Base-by-base conservation (phyloP, 306 rosid species). In the Alnus rubra region DNA sequence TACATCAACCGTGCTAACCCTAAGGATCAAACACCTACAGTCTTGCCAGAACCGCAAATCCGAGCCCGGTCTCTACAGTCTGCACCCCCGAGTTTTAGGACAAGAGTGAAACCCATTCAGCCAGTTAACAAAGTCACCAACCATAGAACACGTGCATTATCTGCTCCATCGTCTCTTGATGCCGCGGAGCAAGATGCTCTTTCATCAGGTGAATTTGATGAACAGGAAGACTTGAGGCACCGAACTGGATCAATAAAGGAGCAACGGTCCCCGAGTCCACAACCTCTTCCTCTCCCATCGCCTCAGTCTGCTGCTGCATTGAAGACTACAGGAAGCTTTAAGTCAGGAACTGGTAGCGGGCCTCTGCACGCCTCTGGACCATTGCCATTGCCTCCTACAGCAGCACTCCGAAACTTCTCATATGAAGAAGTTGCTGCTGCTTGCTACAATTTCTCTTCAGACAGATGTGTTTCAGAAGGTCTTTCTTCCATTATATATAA, bases 61-160 rank as follows among this genome's bases (percentile, higher is more conserved):
- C 88, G 33, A 71, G 82, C 92, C 8, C 94, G 96, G 8, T 53
- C 97, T 13, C 88, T 96, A 79, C 97, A 90, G 87, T 91, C 99
- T 69, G 98, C 99, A 51, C 99, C 99, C 69, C 96, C 97, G 30
- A 96, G 99, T 93, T 96, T 96, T 82, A 89, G 90, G 88, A 93
- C 90, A 72, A 87, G 98, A 82, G 99, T 87, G 83, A 96, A 93
- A 79, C 93, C 98, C 28, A 74, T 87, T 85, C 98, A 88, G 74
- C 92, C 88, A 39, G 78, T 73, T 67, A 79, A 68, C 68, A 87
- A 74, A 88, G 84, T 80, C 69, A 53, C 82, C 48, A 87, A 69
- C 79, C 87, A 62, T 82, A 90, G 98, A 83, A 39, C 77, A 31
- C 83, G 99, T 28, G 90, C 99, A 45, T 83, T 91, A 18, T 96